A percentile compares a stretch with the other conserved stretches of the same genome.
These are phyloP conservation scores for Penicillium occitanis DNA, from an alignment of 2,329 filamentous ascomycete genomes.

Conservation along the genomic window DNA sequence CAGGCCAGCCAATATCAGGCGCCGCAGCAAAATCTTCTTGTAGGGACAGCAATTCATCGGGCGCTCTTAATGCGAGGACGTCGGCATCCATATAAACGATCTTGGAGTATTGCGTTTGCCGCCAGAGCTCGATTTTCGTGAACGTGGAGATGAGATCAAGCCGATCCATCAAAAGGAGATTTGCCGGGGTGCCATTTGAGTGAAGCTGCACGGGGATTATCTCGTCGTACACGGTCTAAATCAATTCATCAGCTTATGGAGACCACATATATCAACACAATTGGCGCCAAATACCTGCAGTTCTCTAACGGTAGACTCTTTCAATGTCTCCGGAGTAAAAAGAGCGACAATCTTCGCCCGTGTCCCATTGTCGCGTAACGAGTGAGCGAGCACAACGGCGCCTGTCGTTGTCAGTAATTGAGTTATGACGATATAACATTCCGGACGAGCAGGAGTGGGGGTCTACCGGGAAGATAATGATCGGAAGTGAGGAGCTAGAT, in stretches of 20 bases:
- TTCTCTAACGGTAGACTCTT: slow-evolving; percentile 71
- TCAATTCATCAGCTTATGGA: slow-evolving; percentile 26
- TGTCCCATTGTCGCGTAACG: slow-evolving; percentile 84
- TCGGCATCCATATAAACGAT: slow-evolving; percentile 96
- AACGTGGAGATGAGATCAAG: slow-evolving; percentile 88
- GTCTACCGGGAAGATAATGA: slow-evolving; percentile 81
- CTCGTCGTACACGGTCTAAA: slow-evolving; percentile 78
- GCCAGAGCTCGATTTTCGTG: slow-evolving; percentile 95
- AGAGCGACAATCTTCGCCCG: slow-evolving; percentile 82
- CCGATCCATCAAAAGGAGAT: slow-evolving; percentile 88
- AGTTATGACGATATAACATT: background rate
- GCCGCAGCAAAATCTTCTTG: slow-evolving; percentile 66
- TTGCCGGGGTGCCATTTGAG: slow-evolving; percentile 72
- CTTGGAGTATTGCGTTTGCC: slow-evolving; percentile 81
- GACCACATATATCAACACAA: slow-evolving; percentile 3
- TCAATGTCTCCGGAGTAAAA: slow-evolving; percentile 77
- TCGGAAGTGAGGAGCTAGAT: slow-evolving; percentile 85
- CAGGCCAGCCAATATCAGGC: slow-evolving; percentile 96
- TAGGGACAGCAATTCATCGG: slow-evolving; percentile 84
- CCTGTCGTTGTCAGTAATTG: slow-evolving; percentile 53
- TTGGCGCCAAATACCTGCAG: slow-evolving; percentile 60
- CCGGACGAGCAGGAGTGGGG: background rate
- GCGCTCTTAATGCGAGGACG: slow-evolving; percentile 82
- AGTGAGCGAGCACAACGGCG: slow-evolving; percentile 90
- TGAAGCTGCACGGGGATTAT: slow-evolving; percentile 81